Percentiles rank a stretch among this genome's conserved stretches.
Evolutionary conservation across 768 basidiomycete genomes (phyloP).

Genomic region (Mycena galericulata): DNA sequence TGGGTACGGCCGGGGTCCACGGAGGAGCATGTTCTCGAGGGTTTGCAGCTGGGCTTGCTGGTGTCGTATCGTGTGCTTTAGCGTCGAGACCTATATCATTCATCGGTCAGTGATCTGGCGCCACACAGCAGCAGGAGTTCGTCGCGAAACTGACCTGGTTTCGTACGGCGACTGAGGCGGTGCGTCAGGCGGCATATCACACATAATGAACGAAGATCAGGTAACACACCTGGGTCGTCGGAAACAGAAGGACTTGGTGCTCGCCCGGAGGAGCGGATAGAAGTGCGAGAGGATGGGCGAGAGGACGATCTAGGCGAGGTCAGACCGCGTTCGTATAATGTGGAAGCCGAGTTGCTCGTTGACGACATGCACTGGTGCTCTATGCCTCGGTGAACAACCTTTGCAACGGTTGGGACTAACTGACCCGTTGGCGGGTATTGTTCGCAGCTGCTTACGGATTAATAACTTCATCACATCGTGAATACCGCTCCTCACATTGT

Average conservation of each 20-base stretch:
- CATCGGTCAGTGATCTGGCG: not conserved
- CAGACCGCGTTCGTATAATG: slow-evolving; percentile 12
- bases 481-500: no score
- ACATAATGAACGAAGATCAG: slow-evolving; percentile 10
- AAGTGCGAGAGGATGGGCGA: slow-evolving; percentile 62
- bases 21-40: slow-evolving; percentile 76
- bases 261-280: slow-evolving; percentile 56
- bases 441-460: no score
- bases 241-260: slow-evolving; percentile 69
- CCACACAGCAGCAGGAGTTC: not conserved
- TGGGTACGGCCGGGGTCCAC: slow-evolving; percentile 73
- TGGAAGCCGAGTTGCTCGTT: slow-evolving; percentile 1
- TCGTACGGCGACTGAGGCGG: slow-evolving; percentile 72
- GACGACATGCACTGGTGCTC: slow-evolving; percentile 25
- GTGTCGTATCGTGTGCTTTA: slow-evolving; percentile 86
- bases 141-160: slow-evolving; percentile 56
- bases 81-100: slow-evolving; percentile 66
- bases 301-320: slow-evolving; percentile 11
- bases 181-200: slow-evolving; percentile 34
- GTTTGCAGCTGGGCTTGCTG: slow-evolving; percentile 83
- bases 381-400: no score
- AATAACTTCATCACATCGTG: no score
- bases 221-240: slow-evolving; percentile 74
- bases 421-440: no score
- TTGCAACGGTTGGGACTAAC: no score